Conservation (phyloP, 2,329 filamentous ascomycete species). For the Ophiostoma piceae region DNA sequence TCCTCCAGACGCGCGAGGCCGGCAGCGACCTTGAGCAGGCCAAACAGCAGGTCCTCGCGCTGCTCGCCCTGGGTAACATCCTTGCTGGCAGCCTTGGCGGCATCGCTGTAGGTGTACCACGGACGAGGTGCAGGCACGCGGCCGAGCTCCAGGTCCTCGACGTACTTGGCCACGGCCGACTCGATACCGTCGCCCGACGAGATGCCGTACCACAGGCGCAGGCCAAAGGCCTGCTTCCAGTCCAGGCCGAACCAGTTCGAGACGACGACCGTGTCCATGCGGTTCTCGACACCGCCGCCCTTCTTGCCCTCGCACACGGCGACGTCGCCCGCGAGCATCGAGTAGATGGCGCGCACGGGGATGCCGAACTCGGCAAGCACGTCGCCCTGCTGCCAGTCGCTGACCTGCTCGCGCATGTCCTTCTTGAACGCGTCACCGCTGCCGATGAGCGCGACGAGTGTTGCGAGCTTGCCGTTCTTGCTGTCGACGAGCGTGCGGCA, state of each 20-base stretch:
- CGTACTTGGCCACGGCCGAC: conserved; percentile 66
- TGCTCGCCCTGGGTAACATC: conserved; percentile 34
- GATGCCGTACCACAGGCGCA: conserved; percentile 84
- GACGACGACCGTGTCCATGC: conserved; percentile 72
- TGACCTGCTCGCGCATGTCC: conserved; percentile 74
- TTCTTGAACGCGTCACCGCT: conserved; percentile 62
- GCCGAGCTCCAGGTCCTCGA: conserved; percentile 65
- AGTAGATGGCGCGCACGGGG: conserved; percentile 79
- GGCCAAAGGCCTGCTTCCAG: conserved; percentile 89
- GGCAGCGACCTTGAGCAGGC: conserved; percentile 75
- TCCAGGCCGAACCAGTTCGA: conserved; percentile 78
- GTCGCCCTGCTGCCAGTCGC: conserved; percentile 76
- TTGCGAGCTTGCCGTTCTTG: conserved; percentile 54
- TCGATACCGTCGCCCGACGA: conserved; percentile 63
- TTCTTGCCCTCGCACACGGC: conserved; percentile 74
- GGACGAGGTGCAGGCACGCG: conserved; percentile 68
- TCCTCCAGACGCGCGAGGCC: conserved; percentile 58
- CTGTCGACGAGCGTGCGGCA: conserved; percentile 72
- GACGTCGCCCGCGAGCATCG: conserved; percentile 83
- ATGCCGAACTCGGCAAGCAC: conserved; percentile 83
- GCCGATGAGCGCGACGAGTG: conserved; percentile 62
- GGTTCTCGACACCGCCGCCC: conserved; percentile 69
- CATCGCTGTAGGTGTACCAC: conserved; percentile 56
- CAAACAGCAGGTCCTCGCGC: conserved; percentile 78
- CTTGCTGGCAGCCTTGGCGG: conserved; percentile 32